Evolutionary conservation across 208 protist genomes (phyloP).

Genomic region (Wallacemonas sp.): DNA sequence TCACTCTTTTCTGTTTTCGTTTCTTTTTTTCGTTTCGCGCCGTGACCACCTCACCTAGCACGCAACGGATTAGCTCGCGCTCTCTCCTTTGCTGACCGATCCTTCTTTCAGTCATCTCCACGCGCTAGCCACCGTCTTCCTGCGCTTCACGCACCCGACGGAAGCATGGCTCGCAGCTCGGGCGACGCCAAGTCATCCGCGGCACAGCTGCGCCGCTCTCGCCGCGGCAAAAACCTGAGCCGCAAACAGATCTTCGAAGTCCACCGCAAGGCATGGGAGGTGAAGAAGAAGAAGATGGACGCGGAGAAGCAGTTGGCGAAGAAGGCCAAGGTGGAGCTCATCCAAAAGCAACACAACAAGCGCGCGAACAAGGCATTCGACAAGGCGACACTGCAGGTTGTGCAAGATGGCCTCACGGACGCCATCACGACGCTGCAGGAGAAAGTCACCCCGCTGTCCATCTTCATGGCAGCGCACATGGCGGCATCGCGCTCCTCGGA

Average conservation of each 20-base stretch:
- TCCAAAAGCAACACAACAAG: slow-evolving; percentile 71
- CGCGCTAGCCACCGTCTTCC: too few species aligned
- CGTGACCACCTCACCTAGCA: too few species aligned
- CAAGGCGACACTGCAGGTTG: slow-evolving; percentile 39
- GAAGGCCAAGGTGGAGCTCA: slow-evolving; percentile 32
- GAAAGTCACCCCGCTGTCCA: slow-evolving; percentile 60
- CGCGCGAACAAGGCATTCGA: slow-evolving; percentile 78
- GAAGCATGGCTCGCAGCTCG: neutral
- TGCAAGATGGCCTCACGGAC: slow-evolving; percentile 72
- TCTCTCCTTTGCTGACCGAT: neutral
- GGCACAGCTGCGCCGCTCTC: slow-evolving; percentile 14
- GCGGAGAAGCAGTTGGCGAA: slow-evolving; percentile 43
- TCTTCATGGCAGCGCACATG: slow-evolving; percentile 80
- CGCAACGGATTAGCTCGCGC: too few species aligned
- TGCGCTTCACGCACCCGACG: slow-evolving; percentile 11
- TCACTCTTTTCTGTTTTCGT: neutral
- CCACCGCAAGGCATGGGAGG: slow-evolving; percentile 44
- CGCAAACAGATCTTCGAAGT: slow-evolving; percentile 71
- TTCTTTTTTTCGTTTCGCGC: neutral
- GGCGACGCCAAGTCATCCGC: slow-evolving; percentile 11
- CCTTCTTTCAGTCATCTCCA: neutral
- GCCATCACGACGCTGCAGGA: slow-evolving; percentile 66
- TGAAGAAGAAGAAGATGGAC: slow-evolving; percentile 52
- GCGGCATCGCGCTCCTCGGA: slow-evolving; percentile 58
- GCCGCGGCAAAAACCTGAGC: slow-evolving; percentile 65